Conservation (phyloP, 306 rosid species). For the Glycyrrhiza uralensis region DNA sequence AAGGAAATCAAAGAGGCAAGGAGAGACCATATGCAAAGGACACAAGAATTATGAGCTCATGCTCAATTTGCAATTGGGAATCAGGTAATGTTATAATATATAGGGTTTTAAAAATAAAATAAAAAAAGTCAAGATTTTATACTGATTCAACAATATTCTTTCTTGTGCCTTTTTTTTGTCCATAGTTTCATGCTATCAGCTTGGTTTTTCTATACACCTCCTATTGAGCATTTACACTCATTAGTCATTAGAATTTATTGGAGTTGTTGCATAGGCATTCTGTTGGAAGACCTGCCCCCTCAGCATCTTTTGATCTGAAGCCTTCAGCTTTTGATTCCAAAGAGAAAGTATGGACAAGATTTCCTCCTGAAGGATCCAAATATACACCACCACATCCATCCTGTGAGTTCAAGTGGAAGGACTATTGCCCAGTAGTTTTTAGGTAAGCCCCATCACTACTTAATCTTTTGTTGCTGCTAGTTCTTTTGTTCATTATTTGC, state of each 20-base stretch:
- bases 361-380: conserved; percentile 88
- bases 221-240: neutral
- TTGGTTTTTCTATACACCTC: neutral
- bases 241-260: neutral
- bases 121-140: too few relatives aligned
- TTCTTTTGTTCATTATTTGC: neutral
- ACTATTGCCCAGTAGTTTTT: conserved; percentile 90
- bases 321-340: conserved; percentile 89
- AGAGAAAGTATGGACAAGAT: conserved; percentile 88
- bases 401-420: conserved; percentile 87
- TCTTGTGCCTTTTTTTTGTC: neutral
- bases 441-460: conserved; percentile 40
- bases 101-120: neutral
- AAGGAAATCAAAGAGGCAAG: conserved; percentile 64
- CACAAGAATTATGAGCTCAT: conserved; percentile 89
- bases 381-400: conserved; percentile 90
- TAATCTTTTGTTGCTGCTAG: neutral
- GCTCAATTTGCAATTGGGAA: conserved; percentile 92
- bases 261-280: conserved; percentile 63
- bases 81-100: conserved; percentile 44
- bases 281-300: conserved; percentile 87
- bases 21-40: conserved; percentile 77
- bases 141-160: neutral
- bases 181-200: neutral
- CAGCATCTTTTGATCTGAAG: conserved; percentile 76